A percentile compares a stretch with the other conserved stretches of the same genome.
phyloP scores from a whole-genome alignment of 192 early-diverging fungal species.

The Spizellomyces sp. region DNA sequence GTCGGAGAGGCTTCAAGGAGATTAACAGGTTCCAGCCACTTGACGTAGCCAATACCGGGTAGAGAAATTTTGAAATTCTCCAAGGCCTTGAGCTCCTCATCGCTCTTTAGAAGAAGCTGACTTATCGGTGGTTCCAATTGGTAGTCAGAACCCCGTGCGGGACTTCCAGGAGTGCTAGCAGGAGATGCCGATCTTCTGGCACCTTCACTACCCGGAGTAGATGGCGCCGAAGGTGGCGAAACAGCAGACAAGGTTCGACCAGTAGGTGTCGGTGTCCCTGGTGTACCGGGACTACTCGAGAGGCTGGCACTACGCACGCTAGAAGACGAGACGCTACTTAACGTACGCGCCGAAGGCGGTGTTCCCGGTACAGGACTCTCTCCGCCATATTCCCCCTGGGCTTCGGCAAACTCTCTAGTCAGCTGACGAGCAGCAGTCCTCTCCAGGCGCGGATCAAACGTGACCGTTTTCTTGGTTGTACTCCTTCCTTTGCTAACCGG shows the following conservation, averaged over 20 bases:
- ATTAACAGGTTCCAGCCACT: conserved; percentile 82
- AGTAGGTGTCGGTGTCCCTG: conserved; percentile 6
- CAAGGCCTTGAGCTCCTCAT: conserved; percentile 69
- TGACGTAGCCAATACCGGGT: conserved; percentile 70
- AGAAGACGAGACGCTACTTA: background rate
- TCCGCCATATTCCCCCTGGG: background rate
- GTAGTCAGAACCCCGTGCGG: conserved; percentile 49
- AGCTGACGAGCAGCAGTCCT: background rate
- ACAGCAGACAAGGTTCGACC: background rate
- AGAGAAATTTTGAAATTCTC: conserved; percentile 75
- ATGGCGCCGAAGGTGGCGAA: background rate
- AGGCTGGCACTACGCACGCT: background rate
- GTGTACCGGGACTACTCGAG: background rate
- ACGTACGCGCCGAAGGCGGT: background rate
- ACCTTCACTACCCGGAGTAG: background rate
- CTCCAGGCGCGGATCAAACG: conserved; percentile 15
- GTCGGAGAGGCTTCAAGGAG: conserved; percentile 60
- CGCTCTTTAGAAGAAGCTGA: conserved; percentile 68
- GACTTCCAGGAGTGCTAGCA: no score
- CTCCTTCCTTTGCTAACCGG: conserved; percentile 2
- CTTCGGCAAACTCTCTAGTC: background rate
- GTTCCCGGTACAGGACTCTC: background rate
- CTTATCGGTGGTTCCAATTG: conserved; percentile 74
- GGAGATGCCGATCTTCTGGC: no score
- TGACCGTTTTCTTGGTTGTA: conserved; percentile 14